Percentiles rank a stretch among this genome's conserved stretches.
Evolutionary conservation across 73 alveolate species (phyloP).

Genomic region (Uronychia setigera): DNA sequence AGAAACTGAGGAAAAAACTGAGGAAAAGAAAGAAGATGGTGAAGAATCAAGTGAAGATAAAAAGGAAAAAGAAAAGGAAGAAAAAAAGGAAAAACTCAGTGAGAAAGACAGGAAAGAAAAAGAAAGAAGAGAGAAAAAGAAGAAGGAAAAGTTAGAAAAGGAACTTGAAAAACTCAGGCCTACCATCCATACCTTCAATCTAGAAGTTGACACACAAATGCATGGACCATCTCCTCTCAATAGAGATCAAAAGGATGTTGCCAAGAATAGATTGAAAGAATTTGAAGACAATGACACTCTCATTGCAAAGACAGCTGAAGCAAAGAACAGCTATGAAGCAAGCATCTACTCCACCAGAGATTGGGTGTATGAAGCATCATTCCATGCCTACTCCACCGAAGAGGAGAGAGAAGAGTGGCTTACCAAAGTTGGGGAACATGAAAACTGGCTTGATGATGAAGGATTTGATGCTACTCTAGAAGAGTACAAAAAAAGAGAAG

Average conservation of each 20-base stretch:
- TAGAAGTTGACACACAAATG: background rate
- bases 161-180: slow-evolving; percentile 4
- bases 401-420: slow-evolving; percentile 26
- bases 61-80: background rate
- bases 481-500: slow-evolving; percentile 5
- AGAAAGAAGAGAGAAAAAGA: slow-evolving; percentile 1
- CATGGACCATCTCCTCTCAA: slow-evolving; percentile 11
- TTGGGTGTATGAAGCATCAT: slow-evolving; percentile 57
- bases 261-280: slow-evolving; percentile 24
- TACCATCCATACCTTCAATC: slow-evolving; percentile 12
- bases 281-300: slow-evolving; percentile 42
- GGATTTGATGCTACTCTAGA: slow-evolving; percentile 23
- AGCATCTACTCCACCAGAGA: slow-evolving; percentile 50
- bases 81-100: background rate
- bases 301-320: slow-evolving; percentile 32
- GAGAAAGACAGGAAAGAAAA: background rate
- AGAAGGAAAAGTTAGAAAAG: slow-evolving; percentile 8
- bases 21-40: background rate
- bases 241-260: slow-evolving; percentile 28
- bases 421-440: slow-evolving; percentile 25
- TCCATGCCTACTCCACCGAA: slow-evolving; percentile 12
- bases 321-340: slow-evolving; percentile 58
- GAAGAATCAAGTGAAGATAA: slow-evolving; percentile 11
- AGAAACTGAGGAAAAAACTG: background rate
- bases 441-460: slow-evolving; percentile 63